These are phyloP conservation scores for Hortiboletus campestris DNA, from an alignment of 768 basidiomycete species.

Conservation along the genomic window DNA sequence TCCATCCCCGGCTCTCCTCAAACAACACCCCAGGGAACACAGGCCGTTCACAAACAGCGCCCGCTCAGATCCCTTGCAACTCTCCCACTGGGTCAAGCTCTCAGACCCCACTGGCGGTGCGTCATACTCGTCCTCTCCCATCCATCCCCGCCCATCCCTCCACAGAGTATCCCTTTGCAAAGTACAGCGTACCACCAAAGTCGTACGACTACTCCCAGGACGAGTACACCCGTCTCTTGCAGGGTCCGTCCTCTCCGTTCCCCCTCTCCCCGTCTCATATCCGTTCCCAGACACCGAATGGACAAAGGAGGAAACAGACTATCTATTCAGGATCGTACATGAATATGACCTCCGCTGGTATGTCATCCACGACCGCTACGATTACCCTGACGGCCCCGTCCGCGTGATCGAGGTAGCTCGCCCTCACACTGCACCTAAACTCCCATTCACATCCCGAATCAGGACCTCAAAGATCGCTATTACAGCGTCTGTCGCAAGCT, in stretches of 20 bases:
- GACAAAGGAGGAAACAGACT: constrained; percentile 92
- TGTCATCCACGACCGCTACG: constrained; percentile 87
- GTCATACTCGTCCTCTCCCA: constrained; percentile 15
- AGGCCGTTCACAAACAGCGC: constrained; percentile 69
- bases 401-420: constrained; percentile 67
- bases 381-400: constrained; percentile 52
- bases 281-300: constrained; percentile 65
- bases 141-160: not conserved
- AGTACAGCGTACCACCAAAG: constrained; percentile 71
- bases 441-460: not conserved
- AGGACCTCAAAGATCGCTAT: constrained; percentile 93
- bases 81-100: constrained; percentile 83
- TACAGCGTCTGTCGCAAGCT: constrained; percentile 89
- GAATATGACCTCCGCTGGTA: constrained; percentile 90
- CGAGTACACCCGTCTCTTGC: constrained; percentile 79
- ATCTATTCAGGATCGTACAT: constrained; percentile 76
- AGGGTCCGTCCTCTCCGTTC: constrained; percentile 46
- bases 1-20: not conserved
- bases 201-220: constrained; percentile 76
- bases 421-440: not conserved
- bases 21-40: constrained; percentile 57
- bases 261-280: not conserved
- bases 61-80: constrained; percentile 63
- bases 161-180: constrained; percentile 76
- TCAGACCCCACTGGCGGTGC: constrained; percentile 55